These are phyloP conservation scores for Iris pallida DNA, from an alignment of 116 monocot genomes.

Conservation along the genomic window DNA sequence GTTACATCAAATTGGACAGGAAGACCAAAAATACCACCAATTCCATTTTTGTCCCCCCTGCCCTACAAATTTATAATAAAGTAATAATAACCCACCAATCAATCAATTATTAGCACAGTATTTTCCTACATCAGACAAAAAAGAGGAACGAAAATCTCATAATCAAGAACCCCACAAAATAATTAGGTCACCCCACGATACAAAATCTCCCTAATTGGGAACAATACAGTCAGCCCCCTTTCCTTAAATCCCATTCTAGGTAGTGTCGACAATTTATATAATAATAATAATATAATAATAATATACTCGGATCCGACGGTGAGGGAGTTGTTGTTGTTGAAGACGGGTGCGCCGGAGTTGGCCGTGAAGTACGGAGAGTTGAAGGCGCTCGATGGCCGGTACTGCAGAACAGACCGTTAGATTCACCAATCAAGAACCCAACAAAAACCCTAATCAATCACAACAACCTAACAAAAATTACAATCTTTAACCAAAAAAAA, in stretches of 20 bases:
- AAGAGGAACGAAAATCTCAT: no score
- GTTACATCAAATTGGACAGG: no score
- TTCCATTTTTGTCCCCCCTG: no score
- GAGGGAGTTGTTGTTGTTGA: conserved; percentile 90
- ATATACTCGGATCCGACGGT: conserved; percentile 82
- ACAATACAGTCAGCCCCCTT: background rate
- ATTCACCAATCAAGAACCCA: conserved; percentile 1
- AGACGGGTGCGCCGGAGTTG: conserved; percentile 91
- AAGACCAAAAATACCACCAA: no score
- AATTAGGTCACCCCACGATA: background rate
- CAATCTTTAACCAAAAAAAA: background rate
- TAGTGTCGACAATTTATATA: no score
- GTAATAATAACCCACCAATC: no score
- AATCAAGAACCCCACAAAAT: background rate
- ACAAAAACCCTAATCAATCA: background rate
- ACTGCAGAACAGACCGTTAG: conserved; percentile 23
- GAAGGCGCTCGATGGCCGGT: conserved; percentile 75
- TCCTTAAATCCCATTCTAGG: background rate
- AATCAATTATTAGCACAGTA: no score
- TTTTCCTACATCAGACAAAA: no score
- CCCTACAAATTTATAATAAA: no score
- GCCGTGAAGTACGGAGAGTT: conserved; percentile 74
- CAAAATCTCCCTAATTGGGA: background rate
- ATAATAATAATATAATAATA: background rate
- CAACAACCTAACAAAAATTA: background rate